phyloP scores from a whole-genome alignment of 805 yeast genomes.

The Pichia kluyveri region DNA sequence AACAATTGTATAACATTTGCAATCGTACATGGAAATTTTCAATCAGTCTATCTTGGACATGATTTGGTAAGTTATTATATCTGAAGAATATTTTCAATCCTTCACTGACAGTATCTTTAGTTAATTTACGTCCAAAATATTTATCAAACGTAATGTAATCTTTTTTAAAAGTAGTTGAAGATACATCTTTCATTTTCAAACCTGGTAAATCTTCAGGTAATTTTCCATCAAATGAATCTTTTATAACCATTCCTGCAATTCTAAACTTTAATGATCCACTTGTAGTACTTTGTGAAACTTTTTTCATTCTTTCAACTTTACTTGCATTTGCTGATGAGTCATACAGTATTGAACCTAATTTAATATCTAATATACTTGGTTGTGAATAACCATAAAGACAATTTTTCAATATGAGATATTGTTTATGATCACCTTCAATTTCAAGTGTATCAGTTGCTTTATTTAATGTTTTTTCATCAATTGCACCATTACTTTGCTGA shows the following conservation, averaged over 20 bases:
- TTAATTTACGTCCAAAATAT: conserved; percentile 57
- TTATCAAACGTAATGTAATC: conserved; percentile 35
- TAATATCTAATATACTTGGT: conserved; percentile 78
- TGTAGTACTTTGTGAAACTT: conserved; percentile 66
- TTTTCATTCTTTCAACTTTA: conserved; percentile 49
- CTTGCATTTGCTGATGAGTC: conserved; percentile 54
- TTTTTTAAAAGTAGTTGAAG: conserved; percentile 16
- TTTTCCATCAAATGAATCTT: conserved; percentile 8
- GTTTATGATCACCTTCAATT: conserved; percentile 14
- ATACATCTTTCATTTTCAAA: conserved; percentile 9
- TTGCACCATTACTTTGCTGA: conserved; percentile 12
- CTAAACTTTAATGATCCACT: conserved; percentile 70
- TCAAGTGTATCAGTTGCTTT: conserved; percentile 10
- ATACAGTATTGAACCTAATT: conserved; percentile 63
- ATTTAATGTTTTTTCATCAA: conserved; percentile 16
- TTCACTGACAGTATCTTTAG: conserved; percentile 30
- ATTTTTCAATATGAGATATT: conserved; percentile 64
- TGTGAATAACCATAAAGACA: conserved; percentile 45
- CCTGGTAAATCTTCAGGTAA: conserved; percentile 12
- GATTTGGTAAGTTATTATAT: conserved; percentile 24
- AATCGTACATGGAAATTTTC: conserved; percentile 47
- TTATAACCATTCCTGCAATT: conserved; percentile 79
- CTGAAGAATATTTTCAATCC: conserved; percentile 41
- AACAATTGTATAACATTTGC: conserved; percentile 55
- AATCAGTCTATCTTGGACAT: conserved; percentile 31